Base-by-base conservation (phyloP, 202 grass and related monocot genomes). In the Tripidium arundinaceum region DNA sequence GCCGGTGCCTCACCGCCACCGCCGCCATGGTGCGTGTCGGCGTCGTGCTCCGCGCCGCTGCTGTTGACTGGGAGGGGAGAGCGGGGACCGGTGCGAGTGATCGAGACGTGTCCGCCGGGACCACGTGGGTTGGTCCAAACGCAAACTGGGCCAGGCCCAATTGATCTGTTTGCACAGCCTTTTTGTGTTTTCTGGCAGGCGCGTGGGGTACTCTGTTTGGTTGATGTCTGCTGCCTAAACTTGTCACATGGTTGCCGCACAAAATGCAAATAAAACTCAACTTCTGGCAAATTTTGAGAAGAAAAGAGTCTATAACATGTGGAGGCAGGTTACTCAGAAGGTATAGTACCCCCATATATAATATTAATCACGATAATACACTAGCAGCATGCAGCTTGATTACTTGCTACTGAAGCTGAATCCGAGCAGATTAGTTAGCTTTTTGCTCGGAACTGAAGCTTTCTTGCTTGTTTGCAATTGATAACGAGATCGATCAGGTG, bases 1-100 rank as follows among this genome's bases (percentile, higher is more conserved):
- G 81, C 61, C 87, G 75, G 65, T 95, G 92, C 22, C 7, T 19
- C 21, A 10, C 8, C 38, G 49, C 31, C 65, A 15, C n/a, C 45
- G 45, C 28, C 74, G 27, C 68, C 21, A 55, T 55, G 50, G 19
- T 7, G 46, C 46, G 43, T 46, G 43, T 55, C 8, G 50, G 8
- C 7, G 8, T 55, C n/a, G 50, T 55, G n/a, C 50, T n/a, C n/a
- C 18, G n/a, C 50, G 50, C 50, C 50, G 50, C 50, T 21, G 50
- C 19, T 55, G 50, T 55, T 22, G 50, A 55, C 49, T 21, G 49
- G 18, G 49, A 54, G 19, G 47, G 16, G 6, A 19, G 16, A 5
- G 42, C 11, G 42, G 2, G 49, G 49, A 52, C 49, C 49, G 6
- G 47, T 52, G 49, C 49, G 1, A 50, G 18, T n/a, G 49, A 50